A percentile compares a stretch with the other conserved stretches of the same genome.
Conservation (phyloP, 2,329 filamentous ascomycete genomes). For the Sporothrix humicola region DNA sequence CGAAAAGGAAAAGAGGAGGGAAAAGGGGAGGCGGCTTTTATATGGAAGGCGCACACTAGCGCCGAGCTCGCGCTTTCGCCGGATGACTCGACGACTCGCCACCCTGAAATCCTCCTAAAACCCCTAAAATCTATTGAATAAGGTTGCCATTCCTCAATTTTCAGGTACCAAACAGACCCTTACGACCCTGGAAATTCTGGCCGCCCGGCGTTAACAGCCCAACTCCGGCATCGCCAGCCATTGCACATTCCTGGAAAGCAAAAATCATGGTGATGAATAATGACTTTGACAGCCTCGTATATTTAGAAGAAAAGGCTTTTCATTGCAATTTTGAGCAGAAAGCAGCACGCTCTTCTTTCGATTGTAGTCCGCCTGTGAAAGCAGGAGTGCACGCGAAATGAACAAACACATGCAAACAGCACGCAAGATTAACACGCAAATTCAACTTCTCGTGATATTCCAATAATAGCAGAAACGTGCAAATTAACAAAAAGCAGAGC, state of each 20-base stretch:
- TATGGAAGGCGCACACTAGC: no score
- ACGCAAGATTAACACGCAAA: no score
- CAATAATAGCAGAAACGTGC: neutral
- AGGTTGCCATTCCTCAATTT: neutral
- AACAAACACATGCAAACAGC: neutral
- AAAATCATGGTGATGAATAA: neutral
- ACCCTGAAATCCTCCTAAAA: neutral
- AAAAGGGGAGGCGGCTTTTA: no score
- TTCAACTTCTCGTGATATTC: neutral
- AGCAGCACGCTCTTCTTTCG: constrained; percentile 25
- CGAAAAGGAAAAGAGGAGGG: no score
- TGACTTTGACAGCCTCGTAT: neutral
- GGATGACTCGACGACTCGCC: constrained; percentile 22
- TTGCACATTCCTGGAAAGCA: neutral
- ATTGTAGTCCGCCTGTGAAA: neutral
- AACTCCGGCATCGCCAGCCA: constrained; percentile 10
- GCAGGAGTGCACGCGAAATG: neutral
- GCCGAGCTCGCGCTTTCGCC: neutral
- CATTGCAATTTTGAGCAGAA: neutral
- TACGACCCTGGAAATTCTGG: neutral
- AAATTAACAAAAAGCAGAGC: constrained; percentile 3
- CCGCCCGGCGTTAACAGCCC: constrained; percentile 1
- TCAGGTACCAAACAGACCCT: neutral
- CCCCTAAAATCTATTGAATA: no score
- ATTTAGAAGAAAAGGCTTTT: neutral